Base-by-base conservation (phyloP, 1,139 yeast genomes). In the Scheffersomyces illinoinensis region DNA sequence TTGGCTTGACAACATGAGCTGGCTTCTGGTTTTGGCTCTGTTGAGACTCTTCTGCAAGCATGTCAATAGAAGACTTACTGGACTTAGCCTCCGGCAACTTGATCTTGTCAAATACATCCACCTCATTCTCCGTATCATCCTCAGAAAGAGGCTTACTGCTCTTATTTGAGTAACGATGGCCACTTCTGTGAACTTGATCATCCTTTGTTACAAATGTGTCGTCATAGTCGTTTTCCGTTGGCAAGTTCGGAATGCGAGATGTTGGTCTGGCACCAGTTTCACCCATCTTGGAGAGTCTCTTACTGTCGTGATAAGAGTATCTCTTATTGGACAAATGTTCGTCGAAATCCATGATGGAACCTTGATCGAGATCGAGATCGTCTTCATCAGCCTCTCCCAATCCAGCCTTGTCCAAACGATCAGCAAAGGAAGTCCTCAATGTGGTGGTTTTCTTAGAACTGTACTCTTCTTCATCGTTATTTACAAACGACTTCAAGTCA, bases 401-500 rank as follows among this genome's bases (percentile, higher is more conserved):
- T 4, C 79, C 81, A 21, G 76, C 81, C 52, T 74, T 73, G 61
- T 78, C 80, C 59, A 79, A 71, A 57, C 84, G 73, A 62, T 80
- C 82, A 56, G 83, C 84, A 62, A 76, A 76, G 66, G 81, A 77
- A 18, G 82, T 78, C 65, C 82, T 72, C 74, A 80, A 67, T 56
- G 71, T 67, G 54, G 77, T 77, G 63, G 64, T 64, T 1, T 62
- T 59, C n/a, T 48, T 21, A 61, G 66, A 50, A 47, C 46, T 49
- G 19, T 33, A 43, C 2, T 57, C 61, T 46, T 61, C 69, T 62
- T 70, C 70, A 26, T 69, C 72, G 51, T 74, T 72, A 7, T 73
- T 73, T 5, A 48, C 23, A 23, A 39, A 57, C 10, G 86, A 81
- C 58, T 83, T 85, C 69, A 89, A 78, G 68, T 89, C 88, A 52